These are phyloP conservation scores for Corylus americana DNA, from an alignment of 306 rosid species.

Conservation along the genomic window DNA sequence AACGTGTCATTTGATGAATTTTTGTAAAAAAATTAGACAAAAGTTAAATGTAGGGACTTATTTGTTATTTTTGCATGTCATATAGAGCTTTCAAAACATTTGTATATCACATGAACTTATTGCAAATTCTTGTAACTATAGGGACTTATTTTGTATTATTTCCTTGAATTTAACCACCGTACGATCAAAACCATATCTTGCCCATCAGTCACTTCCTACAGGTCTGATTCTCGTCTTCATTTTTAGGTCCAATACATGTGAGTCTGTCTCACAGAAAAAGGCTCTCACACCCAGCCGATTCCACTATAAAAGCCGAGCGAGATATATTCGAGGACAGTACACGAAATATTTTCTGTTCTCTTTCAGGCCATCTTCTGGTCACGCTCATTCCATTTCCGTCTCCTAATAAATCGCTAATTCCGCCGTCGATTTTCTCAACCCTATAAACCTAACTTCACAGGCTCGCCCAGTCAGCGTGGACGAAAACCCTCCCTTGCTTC, in stretches of 20 bases:
- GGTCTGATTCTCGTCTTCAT: slow-evolving; percentile 27
- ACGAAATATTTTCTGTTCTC: neutral
- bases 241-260: neutral
- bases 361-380: neutral
- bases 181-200: too few species aligned
- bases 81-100: too few species aligned
- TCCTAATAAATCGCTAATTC: neutral
- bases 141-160: neutral
- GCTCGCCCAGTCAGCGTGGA: neutral
- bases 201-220: too few species aligned
- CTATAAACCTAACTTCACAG: neutral
- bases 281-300: neutral
- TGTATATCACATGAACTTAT: too few species aligned
- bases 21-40: too few species aligned
- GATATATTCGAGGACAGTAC: neutral
- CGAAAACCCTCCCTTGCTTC: neutral
- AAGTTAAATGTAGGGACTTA: too few species aligned
- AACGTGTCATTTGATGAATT: too few species aligned
- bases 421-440: neutral
- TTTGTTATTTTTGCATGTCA: too few species aligned
- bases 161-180: neutral
- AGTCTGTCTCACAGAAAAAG: neutral
- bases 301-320: neutral
- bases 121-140: too few species aligned
- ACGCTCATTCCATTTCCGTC: neutral